Conservation (phyloP, 371 early-diverging fungal species). For the Umbelopsis sp. region DNA sequence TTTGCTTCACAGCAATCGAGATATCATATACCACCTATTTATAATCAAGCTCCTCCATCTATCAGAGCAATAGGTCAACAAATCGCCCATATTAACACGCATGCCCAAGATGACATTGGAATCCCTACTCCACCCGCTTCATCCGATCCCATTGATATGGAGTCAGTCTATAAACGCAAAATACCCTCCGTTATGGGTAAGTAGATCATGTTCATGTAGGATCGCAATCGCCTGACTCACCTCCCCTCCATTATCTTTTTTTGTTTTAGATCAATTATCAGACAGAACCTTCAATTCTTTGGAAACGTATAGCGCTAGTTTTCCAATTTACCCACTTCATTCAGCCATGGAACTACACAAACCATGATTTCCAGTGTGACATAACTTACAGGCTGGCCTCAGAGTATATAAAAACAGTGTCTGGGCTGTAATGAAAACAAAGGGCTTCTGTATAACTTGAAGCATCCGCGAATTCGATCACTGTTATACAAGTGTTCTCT, state of each 20-base stretch:
- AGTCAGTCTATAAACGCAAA: constrained; percentile 23
- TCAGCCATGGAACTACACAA: constrained; percentile 2
- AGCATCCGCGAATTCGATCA: neutral
- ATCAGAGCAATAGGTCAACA: constrained; percentile 13
- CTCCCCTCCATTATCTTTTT: neutral
- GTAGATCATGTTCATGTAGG: neutral
- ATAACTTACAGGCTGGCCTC: constrained; percentile 2
- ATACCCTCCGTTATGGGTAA: constrained; percentile 38
- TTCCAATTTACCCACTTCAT: constrained; percentile 15
- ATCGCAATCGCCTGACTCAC: neutral
- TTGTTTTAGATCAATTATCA: constrained; percentile 32
- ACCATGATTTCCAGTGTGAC: neutral
- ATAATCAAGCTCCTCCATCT: constrained; percentile 15
- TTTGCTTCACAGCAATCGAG: neutral
- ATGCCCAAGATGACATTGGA: neutral
- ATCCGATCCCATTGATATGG: constrained; percentile 12
- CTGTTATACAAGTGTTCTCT: neutral
- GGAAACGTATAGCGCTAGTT: constrained; percentile 7
- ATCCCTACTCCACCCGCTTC: constrained; percentile 18
- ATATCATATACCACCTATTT: constrained; percentile 14
- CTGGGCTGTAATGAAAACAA: neutral
- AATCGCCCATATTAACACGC: constrained; percentile 7
- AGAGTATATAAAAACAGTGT: neutral
- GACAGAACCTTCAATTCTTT: constrained; percentile 31
- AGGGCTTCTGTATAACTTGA: neutral